A percentile compares a stretch with the other conserved stretches of the same genome.
Conservation (phyloP, 192 early-diverging fungal genomes). For the Rhizoclosmatium globosum region DNA sequence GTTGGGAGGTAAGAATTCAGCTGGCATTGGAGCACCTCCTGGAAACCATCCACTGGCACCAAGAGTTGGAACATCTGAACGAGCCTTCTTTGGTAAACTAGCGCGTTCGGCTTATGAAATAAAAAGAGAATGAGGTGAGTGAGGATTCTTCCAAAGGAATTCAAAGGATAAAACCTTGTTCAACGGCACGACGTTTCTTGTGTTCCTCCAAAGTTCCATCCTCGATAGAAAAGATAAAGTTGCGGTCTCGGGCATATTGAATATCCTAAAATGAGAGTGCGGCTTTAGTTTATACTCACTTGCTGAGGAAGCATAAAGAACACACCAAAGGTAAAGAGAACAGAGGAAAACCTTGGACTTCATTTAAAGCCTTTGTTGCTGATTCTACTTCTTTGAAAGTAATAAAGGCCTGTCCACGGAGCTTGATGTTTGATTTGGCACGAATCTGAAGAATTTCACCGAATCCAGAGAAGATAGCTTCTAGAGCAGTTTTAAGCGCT, state of each 20-base stretch:
- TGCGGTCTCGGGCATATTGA: constrained; percentile 57
- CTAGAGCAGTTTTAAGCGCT: constrained; percentile 79
- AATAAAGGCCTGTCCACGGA: constrained; percentile 96
- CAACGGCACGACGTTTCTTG: constrained; percentile 61
- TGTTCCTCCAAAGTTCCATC: constrained; percentile 76
- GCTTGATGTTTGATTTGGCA: constrained; percentile 78
- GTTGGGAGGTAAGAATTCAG: constrained; percentile 88
- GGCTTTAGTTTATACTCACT: not conserved
- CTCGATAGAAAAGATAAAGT: constrained; percentile 66
- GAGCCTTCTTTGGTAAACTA: constrained; percentile 30
- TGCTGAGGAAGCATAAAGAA: not conserved
- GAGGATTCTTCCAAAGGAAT: not conserved
- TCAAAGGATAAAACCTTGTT: constrained; percentile 50
- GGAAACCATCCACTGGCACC: constrained; percentile 42
- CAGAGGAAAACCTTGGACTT: constrained; percentile 85
- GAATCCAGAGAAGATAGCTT: constrained; percentile 81
- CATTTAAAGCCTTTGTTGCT: constrained; percentile 79
- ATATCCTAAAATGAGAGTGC: constrained; percentile 49
- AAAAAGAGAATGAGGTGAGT: constrained; percentile 5
- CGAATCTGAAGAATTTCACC: constrained; percentile 86
- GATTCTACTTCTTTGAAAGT: constrained; percentile 76
- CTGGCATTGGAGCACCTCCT: constrained; percentile 55
- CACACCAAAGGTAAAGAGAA: constrained; percentile 86
- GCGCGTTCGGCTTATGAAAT: constrained; percentile 18
- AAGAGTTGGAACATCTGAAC: constrained; percentile 30